Percentiles rank a stretch among this genome's conserved stretches.
Evolutionary conservation across 805 yeast species (phyloP).

Genomic region (Monosporozyma yasuniensis): DNA sequence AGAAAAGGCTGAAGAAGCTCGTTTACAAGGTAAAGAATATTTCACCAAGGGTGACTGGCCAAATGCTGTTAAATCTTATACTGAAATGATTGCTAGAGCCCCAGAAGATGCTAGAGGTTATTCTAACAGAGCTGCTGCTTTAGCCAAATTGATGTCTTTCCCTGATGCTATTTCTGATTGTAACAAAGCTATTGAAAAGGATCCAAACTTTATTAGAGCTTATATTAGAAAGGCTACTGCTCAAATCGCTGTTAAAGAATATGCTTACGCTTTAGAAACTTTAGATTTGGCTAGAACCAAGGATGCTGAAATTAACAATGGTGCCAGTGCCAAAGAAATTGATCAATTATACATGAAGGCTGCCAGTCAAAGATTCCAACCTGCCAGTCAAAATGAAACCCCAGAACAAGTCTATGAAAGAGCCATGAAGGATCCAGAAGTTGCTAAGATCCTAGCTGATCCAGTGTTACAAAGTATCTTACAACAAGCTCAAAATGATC

Average conservation of each 20-base stretch:
- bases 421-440: slow-evolving; percentile 88
- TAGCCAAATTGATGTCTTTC: slow-evolving; percentile 89
- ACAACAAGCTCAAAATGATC: slow-evolving; percentile 88
- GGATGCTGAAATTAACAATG: slow-evolving; percentile 56
- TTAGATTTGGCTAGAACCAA: slow-evolving; percentile 66
- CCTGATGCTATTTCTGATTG: slow-evolving; percentile 94
- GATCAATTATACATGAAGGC: slow-evolving; percentile 78
- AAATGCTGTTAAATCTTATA: slow-evolving; percentile 83
- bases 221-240: slow-evolving; percentile 96
- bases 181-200: slow-evolving; percentile 77
- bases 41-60: slow-evolving; percentile 96
- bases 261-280: slow-evolving; percentile 71
- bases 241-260: slow-evolving; percentile 83
- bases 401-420: slow-evolving; percentile 91
- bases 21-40: slow-evolving; percentile 81
- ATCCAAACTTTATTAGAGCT: slow-evolving; percentile 86
- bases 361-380: slow-evolving; percentile 65
- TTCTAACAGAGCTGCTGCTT: slow-evolving; percentile 96
- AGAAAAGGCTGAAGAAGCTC: slow-evolving; percentile 89
- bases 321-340: slow-evolving; percentile 62
- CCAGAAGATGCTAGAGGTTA: slow-evolving; percentile 96
- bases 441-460: slow-evolving; percentile 78
- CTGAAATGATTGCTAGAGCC: slow-evolving; percentile 95
- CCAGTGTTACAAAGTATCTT: slow-evolving; percentile 94
- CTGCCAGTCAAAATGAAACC: slow-evolving; percentile 73